phyloP scores from a whole-genome alignment of 1,284 basidiomycete species.

The Cutaneotrichosporon cavernicola region DNA sequence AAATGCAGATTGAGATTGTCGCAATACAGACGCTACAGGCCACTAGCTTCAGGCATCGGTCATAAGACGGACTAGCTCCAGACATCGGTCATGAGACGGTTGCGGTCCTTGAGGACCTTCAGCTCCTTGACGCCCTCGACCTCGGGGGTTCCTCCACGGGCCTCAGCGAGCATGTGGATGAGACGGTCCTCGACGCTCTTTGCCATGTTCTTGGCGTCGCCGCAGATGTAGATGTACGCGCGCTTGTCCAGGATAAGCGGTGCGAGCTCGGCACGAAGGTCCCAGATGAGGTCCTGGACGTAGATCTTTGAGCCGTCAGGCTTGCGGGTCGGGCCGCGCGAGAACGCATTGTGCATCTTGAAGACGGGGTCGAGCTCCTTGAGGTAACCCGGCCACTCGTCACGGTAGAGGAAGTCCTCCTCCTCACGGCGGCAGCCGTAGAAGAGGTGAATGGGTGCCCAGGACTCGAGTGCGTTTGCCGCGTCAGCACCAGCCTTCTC shows the following conservation, averaged over 20 bases:
- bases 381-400: constrained; percentile 88
- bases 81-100: constrained; percentile 49
- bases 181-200: constrained; percentile 89
- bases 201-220: constrained; percentile 95
- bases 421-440: constrained; percentile 87
- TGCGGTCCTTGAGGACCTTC: constrained; percentile 87
- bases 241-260: constrained; percentile 88
- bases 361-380: constrained; percentile 89
- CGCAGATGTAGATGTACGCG: constrained; percentile 92
- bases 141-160: constrained; percentile 79
- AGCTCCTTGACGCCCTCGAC: constrained; percentile 86
- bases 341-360: constrained; percentile 81
- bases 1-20: constrained; percentile 6
- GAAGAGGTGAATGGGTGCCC: constrained; percentile 92
- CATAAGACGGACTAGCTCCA: constrained; percentile 38
- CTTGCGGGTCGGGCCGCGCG: constrained; percentile 73
- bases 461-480: constrained; percentile 80
- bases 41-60: neutral
- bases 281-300: constrained; percentile 93
- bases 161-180: constrained; percentile 82
- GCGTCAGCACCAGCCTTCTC: constrained; percentile 88
- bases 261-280: constrained; percentile 74
- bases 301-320: constrained; percentile 91
- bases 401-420: constrained; percentile 89
- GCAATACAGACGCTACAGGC: neutral